Base-by-base conservation (phyloP, 139 green algal species). In the Dunaliella primolecta region DNA sequence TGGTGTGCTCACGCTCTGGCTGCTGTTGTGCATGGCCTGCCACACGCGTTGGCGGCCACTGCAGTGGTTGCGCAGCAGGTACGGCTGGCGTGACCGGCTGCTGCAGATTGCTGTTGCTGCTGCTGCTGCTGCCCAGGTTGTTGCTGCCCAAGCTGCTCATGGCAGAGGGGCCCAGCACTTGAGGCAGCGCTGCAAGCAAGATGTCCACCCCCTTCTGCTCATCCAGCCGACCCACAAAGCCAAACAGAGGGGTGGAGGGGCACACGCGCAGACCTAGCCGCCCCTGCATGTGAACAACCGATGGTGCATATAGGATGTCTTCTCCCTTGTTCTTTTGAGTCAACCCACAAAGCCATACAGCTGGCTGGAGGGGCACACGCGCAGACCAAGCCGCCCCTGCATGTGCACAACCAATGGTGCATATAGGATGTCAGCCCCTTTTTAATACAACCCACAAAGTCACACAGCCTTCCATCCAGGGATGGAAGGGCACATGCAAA, bases 171-270 rank as follows among this genome's bases (percentile, higher is more conserved):
- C 81, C 88, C 36, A 97, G 70, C 27, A 96, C 55, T 7, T 88
- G 32, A 0, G 93, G 92, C 38, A 93, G 82, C 0, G 95, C 93
- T 1, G 87, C 89, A 38, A 98, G 86, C 20, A 98, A 36, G 23
- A 97, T 88, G 84, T 98, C 95, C 37, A 93, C 92, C 11, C 95
- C 95, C 86, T 98, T 98, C 85, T 98, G 95, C 11, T 89, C 57
- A 36, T 93, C 93, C 55, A 98, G 87, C 36, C 95, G 91, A 0
- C 95, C 94, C 1, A 98, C 85, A 86, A 95, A 96, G 0, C 74
- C 94, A 71, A 98, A 84, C 36, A 98, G 85, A 0, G 93, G 92
- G 21, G 82, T 87, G 2, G 70, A 38, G 0, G 90, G 84, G 76
- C 93, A 79, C 0, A 87, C 36, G 0, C 80, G 57, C 36, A 98